These are phyloP conservation scores for Prunus mira DNA, from an alignment of 306 rosid genomes.

Conservation along the genomic window DNA sequence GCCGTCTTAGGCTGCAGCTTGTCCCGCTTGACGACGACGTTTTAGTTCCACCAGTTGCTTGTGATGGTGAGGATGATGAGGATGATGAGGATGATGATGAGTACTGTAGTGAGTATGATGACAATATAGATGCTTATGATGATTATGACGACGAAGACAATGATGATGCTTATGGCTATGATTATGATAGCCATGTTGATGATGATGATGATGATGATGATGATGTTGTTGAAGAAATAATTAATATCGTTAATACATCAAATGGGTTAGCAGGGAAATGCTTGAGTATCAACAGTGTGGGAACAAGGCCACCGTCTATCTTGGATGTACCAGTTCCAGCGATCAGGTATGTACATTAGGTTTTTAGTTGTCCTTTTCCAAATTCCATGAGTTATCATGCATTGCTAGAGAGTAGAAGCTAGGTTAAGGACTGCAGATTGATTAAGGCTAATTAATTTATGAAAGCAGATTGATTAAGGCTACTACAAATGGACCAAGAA, in stretches of 20 bases:
- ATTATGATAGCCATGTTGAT: neutral
- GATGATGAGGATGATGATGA: neutral
- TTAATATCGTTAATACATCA: neutral
- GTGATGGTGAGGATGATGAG: neutral
- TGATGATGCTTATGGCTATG: neutral
- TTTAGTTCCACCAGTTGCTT: neutral
- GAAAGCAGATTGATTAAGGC: neutral
- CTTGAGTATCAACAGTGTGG: slow-evolving; percentile 16
- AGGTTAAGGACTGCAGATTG: neutral
- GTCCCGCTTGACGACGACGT: slow-evolving; percentile 40
- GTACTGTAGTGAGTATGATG: neutral
- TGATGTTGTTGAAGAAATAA: neutral
- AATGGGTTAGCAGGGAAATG: slow-evolving; percentile 8
- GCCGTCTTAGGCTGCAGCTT: slow-evolving; percentile 66
- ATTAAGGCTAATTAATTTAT: neutral
- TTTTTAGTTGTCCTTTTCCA: neutral
- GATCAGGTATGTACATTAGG: slow-evolving; percentile 31
- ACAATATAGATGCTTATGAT: neutral
- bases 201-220: neutral
- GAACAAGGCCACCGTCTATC: slow-evolving; percentile 19
- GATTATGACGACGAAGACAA: neutral
- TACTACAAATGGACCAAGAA: neutral
- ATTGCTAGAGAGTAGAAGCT: neutral
- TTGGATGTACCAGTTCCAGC: slow-evolving; percentile 38
- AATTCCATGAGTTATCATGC: neutral